Percentiles rank a stretch among this genome's conserved stretches.
Evolutionary conservation across 1,284 basidiomycete genomes (phyloP).

Genomic region (Apiotrichum gamsii): DNA sequence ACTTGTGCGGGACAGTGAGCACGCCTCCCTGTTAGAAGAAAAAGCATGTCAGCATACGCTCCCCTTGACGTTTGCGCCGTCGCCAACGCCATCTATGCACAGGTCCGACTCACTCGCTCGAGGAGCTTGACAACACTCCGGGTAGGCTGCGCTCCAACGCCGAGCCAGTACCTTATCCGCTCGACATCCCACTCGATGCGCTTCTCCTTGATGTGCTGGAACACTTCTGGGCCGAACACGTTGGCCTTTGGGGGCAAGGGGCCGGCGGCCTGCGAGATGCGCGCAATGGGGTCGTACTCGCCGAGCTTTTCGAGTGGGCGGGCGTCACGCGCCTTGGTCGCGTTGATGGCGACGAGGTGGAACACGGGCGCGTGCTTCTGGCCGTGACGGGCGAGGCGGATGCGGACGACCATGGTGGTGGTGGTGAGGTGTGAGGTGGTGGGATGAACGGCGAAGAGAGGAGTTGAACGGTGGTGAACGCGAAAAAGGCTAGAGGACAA

Average conservation of each 20-base stretch:
- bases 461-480: background rate
- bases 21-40: constrained; percentile 34
- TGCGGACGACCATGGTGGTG: constrained; percentile 65
- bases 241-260: constrained; percentile 27
- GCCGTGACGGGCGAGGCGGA: constrained; percentile 82
- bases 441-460: background rate
- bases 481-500: background rate
- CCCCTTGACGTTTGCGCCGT: background rate
- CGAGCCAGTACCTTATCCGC: constrained; percentile 84
- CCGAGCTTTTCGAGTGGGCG: constrained; percentile 85
- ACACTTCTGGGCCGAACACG: constrained; percentile 34
- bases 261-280: constrained; percentile 19
- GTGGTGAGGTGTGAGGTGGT: background rate
- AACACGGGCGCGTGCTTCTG: constrained; percentile 70
- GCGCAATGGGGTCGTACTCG: constrained; percentile 67
- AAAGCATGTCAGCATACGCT: constrained; percentile 11
- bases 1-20: constrained; percentile 36
- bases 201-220: constrained; percentile 53
- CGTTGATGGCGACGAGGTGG: constrained; percentile 77
- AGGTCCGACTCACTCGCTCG: constrained; percentile 60
- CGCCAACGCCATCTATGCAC: background rate
- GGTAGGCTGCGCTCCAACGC: constrained; percentile 75
- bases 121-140: constrained; percentile 70
- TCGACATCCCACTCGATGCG: constrained; percentile 83
- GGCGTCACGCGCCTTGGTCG: constrained; percentile 70